Evolutionary conservation across 2,329 filamentous ascomycete genomes (phyloP), one percentile per base, ranked within the genome.

Genomic region (Cryphonectria carpinicola): DNA sequence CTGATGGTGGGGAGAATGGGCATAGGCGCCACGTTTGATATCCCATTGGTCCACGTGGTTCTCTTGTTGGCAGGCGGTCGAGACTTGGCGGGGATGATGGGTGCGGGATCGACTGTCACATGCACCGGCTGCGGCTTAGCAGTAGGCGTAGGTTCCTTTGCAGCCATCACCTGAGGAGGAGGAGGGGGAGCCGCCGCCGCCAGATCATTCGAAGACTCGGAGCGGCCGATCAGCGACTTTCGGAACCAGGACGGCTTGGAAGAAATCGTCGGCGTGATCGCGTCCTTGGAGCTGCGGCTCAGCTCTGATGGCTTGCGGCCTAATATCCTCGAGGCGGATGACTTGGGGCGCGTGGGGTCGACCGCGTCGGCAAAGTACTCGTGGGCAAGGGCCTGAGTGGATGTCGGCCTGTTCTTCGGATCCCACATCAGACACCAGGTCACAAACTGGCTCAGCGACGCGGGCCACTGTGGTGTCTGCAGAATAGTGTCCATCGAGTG

Each of bases 351-450:
- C 68, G 98, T 83, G 19, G 96, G 96, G 80, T 99, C 96, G 66
- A 97, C 89, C 1, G 96, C 96, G 82, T 98, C 96, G 46, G 87
- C 81, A 77, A 99, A 99, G 81, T 97, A 99, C 75, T 98, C 95
- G 80, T 99, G 96, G 54, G 93, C 92, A 74, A 99, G 84, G n/a
- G 96, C 95, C 81, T 99, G 95, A 0, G 92, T 90, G 1, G 95
- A 98, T 4, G 95, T 98, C 61, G 96, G 96, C 72, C 96, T 89
- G 77, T 85, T 90, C 84, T 95, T 97, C 14, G 96, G 96, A 81
- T 99, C 96, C 96, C 96, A 99, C 93, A 98, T 96, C 75, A 99
- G 82, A 81, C 96, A 99, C 94, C 94, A 98, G 22, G 96, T 99
- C 71, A 99, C 96, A 78, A 99, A 98, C 71, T 97, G 90, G 77